phyloP scores from a whole-genome alignment of 2,329 filamentous ascomycete species.

The Pseudogymnoascus sp. region DNA sequence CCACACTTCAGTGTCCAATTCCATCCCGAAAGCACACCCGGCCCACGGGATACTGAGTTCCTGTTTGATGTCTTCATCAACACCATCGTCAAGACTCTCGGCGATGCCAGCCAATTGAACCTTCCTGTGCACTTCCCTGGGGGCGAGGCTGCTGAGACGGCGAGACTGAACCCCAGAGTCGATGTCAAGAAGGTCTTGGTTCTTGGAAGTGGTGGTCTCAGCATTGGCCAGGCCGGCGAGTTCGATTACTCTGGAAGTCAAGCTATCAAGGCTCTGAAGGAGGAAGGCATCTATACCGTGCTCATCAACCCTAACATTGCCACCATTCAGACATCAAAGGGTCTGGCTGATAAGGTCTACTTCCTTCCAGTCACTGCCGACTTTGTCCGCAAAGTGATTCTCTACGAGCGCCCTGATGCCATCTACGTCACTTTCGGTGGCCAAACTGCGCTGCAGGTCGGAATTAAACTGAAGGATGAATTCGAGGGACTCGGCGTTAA shows the following conservation, averaged over 20 bases:
- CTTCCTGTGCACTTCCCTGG: constrained; percentile 81
- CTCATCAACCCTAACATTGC: constrained; percentile 99
- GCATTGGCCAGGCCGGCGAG: constrained; percentile 95
- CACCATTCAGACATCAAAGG: constrained; percentile 97
- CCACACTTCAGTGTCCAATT: constrained; percentile 99
- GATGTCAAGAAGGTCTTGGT: constrained; percentile 91
- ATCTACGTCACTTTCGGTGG: constrained; percentile 98
- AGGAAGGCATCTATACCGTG: constrained; percentile 96
- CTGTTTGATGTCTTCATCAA: constrained; percentile 94
- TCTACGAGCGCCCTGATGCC: constrained; percentile 86
- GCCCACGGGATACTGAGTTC: constrained; percentile 90
- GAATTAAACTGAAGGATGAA: constrained; percentile 95
- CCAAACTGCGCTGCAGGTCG: constrained; percentile 92
- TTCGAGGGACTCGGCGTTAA: constrained; percentile 87
- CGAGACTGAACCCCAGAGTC: constrained; percentile 66
- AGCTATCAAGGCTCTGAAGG: constrained; percentile 95
- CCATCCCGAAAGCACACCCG: constrained; percentile 93
- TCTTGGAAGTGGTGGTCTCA: constrained; percentile 87
- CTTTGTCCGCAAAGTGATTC: constrained; percentile 95
- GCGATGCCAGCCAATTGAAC: constrained; percentile 56
- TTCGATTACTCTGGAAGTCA: constrained; percentile 99
- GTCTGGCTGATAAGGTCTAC: constrained; percentile 96
- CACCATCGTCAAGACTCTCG: constrained; percentile 65
- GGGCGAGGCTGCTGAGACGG: constrained; percentile 70
- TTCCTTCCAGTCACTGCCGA: constrained; percentile 95